Base-by-base conservation (phyloP, 1,284 basidiomycete species). In the Cryptococcus maquisensis region DNA sequence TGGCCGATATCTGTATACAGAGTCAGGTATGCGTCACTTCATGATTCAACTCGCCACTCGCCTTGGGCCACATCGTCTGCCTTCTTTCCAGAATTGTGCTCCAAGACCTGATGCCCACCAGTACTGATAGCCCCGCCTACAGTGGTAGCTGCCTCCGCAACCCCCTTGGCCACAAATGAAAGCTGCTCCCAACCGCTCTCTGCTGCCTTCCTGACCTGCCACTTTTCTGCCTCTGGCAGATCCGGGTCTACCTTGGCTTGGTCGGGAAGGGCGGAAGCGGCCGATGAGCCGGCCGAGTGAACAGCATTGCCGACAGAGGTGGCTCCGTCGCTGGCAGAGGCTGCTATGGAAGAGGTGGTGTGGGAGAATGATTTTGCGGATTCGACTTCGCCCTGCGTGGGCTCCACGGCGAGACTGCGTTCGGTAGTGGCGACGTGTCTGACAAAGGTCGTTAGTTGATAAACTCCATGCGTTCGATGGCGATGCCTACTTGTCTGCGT, bases 101-200 rank as follows among this genome's bases (percentile, higher is more conserved):
- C 69, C n/a, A 75, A 62, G 13, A 68, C 69, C 47, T 60, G 52
- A 45, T 72, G 68, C 2, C 64, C 64, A 46, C 64, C 69, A 32
- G 64, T 55, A 43, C 69, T 68, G n/a, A 71, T 47, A 18, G 67
- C 64, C 4, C 58, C 59, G 21, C 65, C 71, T 5, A 74, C 68
- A 4, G 64, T 64, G 12, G 51, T 62, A 9, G 71, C 67, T 3
- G 69, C 73, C 9, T 54, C 49, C 12, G 67, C 71, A 3, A 70
- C 58, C 9, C 71, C 73, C 44, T 64, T 63, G 10, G 70, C 73
- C 15, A 68, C 71, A 21, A 75, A 63, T 0, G 65, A 64, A 2
- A 67, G 66, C 57, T 77, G 70, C 24, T 65, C 60, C 72, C 72
- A 76, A 5, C 56, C 60, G 38, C 64, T 62, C 42, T 71, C 64